Percentiles rank a stretch among this genome's conserved stretches.
Evolutionary conservation across 2,329 filamentous ascomycete species (phyloP).

Genomic region (Ploettnerulaceae sp.): DNA sequence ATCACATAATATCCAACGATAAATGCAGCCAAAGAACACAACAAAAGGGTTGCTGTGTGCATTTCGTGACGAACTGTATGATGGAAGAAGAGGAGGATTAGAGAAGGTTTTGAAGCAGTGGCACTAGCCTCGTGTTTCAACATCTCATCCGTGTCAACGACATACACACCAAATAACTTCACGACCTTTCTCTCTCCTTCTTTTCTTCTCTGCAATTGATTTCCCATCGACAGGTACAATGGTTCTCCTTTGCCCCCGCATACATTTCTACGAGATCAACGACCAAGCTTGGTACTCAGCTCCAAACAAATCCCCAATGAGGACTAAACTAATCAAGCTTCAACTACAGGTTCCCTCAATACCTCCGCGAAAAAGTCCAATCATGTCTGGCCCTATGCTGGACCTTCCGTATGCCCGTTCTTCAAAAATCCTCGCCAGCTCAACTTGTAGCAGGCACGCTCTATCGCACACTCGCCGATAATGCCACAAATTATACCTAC

Average conservation of each 20-base stretch:
- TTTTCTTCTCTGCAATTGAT: slow-evolving; percentile 1
- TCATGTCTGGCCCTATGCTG: slow-evolving; percentile 59
- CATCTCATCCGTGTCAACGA: slow-evolving; percentile 10
- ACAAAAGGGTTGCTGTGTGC: slow-evolving; percentile 20
- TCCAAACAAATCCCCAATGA: slow-evolving; percentile 2
- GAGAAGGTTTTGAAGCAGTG: not conserved
- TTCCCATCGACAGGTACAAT: slow-evolving; percentile 30
- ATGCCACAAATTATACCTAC: slow-evolving; percentile 53
- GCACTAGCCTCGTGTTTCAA: slow-evolving; percentile 22
- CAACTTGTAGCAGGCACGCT: slow-evolving; percentile 56
- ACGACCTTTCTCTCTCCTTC: slow-evolving; percentile 7
- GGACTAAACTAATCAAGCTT: slow-evolving; percentile 11
- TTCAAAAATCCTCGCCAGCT: slow-evolving; percentile 55
- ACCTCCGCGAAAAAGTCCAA: slow-evolving; percentile 60
- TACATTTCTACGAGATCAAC: slow-evolving; percentile 64
- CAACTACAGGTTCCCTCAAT: slow-evolving; percentile 55
- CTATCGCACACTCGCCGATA: slow-evolving; percentile 43
- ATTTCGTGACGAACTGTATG: slow-evolving; percentile 17
- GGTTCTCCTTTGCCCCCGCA: slow-evolving; percentile 49
- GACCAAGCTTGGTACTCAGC: slow-evolving; percentile 57
- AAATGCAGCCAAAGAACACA: slow-evolving; percentile 13
- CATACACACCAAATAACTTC: not conserved
- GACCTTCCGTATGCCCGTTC: slow-evolving; percentile 52
- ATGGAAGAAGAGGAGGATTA: not conserved
- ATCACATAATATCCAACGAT: slow-evolving; percentile 18